These are phyloP conservation scores for Aeschynomene evenia DNA, from an alignment of 306 rosid species.

Conservation along the genomic window DNA sequence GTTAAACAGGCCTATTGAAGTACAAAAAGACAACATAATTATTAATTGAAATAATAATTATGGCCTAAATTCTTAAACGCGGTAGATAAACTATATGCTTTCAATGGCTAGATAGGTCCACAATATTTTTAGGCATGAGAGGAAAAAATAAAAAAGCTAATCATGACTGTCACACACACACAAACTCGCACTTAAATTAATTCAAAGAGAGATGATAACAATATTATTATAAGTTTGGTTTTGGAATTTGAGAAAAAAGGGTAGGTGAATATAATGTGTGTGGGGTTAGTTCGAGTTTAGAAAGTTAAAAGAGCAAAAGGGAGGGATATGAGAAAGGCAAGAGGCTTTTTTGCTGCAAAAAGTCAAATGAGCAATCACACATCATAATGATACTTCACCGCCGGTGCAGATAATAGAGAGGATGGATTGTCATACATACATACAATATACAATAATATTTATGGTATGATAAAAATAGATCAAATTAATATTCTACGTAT, in stretches of 20 bases:
- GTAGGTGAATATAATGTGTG: conserved; percentile 47
- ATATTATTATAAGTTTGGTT: conserved; percentile 60
- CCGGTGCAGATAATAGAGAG: conserved; percentile 49
- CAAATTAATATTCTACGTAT: too few species aligned
- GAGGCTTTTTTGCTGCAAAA: conserved; percentile 62
- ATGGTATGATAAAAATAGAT: too few species aligned
- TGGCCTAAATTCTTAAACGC: conserved; percentile 26
- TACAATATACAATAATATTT: too few species aligned
- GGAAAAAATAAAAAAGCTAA: conserved; percentile 46
- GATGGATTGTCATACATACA: too few species aligned
- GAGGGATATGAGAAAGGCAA: conserved; percentile 64
- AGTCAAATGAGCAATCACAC: conserved; percentile 68
- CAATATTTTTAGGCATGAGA: conserved; percentile 36
- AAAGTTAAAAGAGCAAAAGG: conserved; percentile 49
- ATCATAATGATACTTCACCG: conserved; percentile 74
- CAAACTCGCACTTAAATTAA: too few species aligned
- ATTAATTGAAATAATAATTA: conserved; percentile 43
- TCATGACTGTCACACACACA: conserved; percentile 45
- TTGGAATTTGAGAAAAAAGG: conserved; percentile 75
- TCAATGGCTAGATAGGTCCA: conserved; percentile 40
- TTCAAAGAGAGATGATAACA: conserved; percentile 53
- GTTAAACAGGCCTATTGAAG: conserved; percentile 42
- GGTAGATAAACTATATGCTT: conserved; percentile 39
- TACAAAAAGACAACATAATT: conserved; percentile 53
- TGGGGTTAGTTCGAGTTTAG: conserved; percentile 60